Evolutionary conservation across 352 stramenopile species (phyloP).

Genomic region (Pythium phragmiticola): DNA sequence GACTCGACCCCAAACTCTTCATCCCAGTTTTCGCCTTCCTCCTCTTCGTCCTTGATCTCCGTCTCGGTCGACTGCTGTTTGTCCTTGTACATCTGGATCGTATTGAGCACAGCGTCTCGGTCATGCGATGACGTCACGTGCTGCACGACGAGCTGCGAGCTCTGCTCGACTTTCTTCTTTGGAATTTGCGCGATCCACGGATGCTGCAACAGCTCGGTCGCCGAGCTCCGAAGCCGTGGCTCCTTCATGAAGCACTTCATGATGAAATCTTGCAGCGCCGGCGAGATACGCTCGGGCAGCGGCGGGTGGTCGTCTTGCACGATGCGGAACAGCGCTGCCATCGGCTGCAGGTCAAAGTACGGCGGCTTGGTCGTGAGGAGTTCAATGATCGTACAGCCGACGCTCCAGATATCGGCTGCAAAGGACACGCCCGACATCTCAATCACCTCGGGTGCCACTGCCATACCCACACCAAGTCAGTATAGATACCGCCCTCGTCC

Average conservation of each 20-base stretch:
- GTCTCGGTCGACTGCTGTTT: slow-evolving; percentile 24
- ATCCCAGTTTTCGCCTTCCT: slow-evolving; percentile 80
- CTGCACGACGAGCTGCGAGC: slow-evolving; percentile 73
- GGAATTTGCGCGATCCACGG: slow-evolving; percentile 91
- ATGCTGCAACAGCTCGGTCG: slow-evolving; percentile 83
- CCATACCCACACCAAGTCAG: slow-evolving; percentile 10
- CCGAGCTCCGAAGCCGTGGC: slow-evolving; percentile 72
- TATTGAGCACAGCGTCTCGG: slow-evolving; percentile 80
- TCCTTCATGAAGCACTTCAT: slow-evolving; percentile 94
- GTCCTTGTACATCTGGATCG: slow-evolving; percentile 79
- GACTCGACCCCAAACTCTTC: slow-evolving; percentile 65
- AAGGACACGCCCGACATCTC: slow-evolving; percentile 93
- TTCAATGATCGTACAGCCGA: slow-evolving; percentile 95
- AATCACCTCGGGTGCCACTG: slow-evolving; percentile 95
- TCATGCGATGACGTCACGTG: slow-evolving; percentile 77
- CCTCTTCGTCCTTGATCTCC: slow-evolving; percentile 19
- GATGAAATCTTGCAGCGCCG: slow-evolving; percentile 90
- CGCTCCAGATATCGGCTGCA: slow-evolving; percentile 93
- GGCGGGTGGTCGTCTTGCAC: slow-evolving; percentile 92
- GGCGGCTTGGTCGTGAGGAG: slow-evolving; percentile 91
- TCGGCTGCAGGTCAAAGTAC: slow-evolving; percentile 91
- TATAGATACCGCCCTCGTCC: background rate
- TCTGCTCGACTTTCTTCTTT: slow-evolving; percentile 87
- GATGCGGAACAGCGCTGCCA: slow-evolving; percentile 91
- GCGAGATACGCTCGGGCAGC: slow-evolving; percentile 86